A percentile compares a stretch with the other conserved stretches of the same genome.
Evolutionary conservation across 2,329 filamentous ascomycete species (phyloP).

Genomic region (Colletotrichum magnum): DNA sequence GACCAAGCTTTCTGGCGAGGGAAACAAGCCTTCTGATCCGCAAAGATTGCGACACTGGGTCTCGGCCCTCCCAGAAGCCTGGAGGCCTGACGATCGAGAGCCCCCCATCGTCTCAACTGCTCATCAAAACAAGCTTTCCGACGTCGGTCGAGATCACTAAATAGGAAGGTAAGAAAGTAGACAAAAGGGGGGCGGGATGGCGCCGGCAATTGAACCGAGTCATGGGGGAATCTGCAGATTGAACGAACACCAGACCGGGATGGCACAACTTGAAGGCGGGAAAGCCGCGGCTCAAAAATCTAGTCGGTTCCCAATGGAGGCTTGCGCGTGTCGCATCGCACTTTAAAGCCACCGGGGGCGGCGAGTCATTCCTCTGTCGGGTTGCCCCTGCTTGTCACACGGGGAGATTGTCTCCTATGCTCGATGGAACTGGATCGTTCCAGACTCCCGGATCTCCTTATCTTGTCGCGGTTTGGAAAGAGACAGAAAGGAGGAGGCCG

Average conservation of each 20-base stretch:
- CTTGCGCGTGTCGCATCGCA: background rate
- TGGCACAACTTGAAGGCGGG: background rate
- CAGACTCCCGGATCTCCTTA: background rate
- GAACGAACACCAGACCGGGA: background rate
- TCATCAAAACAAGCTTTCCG: conserved; percentile 26
- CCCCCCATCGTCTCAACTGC: background rate
- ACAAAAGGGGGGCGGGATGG: background rate
- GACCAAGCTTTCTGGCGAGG: conserved; percentile 7
- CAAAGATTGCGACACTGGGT: background rate
- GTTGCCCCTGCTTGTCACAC: conserved; percentile 7
- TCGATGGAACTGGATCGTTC: background rate
- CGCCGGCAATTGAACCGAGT: conserved; percentile 3
- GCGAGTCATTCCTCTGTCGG: conserved; percentile 10
- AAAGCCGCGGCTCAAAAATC: background rate
- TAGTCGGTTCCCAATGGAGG: background rate
- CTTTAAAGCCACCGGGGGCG: background rate
- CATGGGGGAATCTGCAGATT: background rate
- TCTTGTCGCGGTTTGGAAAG: background rate
- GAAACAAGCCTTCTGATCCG: conserved; percentile 8
- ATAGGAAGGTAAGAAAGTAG: conserved; percentile 16
- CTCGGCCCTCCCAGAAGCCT: background rate
- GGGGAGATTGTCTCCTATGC: background rate
- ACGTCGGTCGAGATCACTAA: conserved; percentile 2
- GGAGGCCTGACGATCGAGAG: background rate
- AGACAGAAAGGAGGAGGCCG: background rate